A percentile compares a stretch with the other conserved stretches of the same genome.
phyloP scores from a whole-genome alignment of 2,329 filamentous ascomycete species.

The Pestalotiopsis sp. region DNA sequence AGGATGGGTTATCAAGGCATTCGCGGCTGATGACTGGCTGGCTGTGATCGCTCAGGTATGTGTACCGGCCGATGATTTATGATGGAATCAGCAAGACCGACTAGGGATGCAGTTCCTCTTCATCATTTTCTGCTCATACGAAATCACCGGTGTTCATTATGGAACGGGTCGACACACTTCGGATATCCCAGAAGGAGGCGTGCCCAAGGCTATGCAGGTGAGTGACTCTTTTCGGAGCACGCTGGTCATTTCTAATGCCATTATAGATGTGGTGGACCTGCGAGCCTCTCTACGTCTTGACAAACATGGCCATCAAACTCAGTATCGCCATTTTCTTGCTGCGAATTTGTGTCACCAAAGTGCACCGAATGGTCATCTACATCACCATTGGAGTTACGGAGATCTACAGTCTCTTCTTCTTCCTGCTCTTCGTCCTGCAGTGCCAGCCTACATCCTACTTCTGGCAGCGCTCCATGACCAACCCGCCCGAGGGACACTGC shows the following conservation, averaged over 20 bases:
- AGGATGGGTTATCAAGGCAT: constrained; percentile 33
- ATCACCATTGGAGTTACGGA: constrained; percentile 30
- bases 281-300: constrained; percentile 42
- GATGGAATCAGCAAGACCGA: neutral
- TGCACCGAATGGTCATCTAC: constrained; percentile 35
- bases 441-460: constrained; percentile 41
- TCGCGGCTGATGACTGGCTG: constrained; percentile 35
- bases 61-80: neutral
- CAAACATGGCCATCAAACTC: constrained; percentile 38
- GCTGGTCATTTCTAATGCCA: neutral
- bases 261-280: constrained; percentile 41
- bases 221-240: neutral
- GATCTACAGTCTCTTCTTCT: constrained; percentile 37
- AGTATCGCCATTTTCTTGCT: constrained; percentile 42
- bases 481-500: constrained; percentile 32
- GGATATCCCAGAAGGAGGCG: constrained; percentile 20
- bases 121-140: constrained; percentile 29
- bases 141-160: constrained; percentile 28
- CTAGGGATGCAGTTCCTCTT: constrained; percentile 20
- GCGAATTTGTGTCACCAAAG: constrained; percentile 32
- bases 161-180: constrained; percentile 28
- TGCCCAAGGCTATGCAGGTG: constrained; percentile 33
- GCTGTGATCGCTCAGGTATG: constrained; percentile 34
- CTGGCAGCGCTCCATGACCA: constrained; percentile 35
- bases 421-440: constrained; percentile 42